Conservation (phyloP, 805 yeast genomes). For the Candida ovalis region DNA sequence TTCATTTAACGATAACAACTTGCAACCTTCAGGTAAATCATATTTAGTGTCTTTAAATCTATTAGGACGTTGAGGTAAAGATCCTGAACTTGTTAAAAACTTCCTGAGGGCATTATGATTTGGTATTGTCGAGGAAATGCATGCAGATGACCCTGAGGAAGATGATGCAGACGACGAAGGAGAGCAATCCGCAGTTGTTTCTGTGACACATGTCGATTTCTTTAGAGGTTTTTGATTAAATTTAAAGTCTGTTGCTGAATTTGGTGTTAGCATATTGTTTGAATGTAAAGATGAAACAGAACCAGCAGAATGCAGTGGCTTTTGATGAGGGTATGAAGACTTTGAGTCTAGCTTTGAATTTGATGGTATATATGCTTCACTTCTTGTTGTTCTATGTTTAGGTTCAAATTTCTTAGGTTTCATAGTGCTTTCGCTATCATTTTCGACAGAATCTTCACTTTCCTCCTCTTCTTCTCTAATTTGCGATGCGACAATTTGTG, state of each 20-base stretch:
- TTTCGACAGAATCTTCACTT: background rate
- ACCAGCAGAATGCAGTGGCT: background rate
- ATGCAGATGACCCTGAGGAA: background rate
- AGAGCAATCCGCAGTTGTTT: background rate
- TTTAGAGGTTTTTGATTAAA: slow-evolving; percentile 7
- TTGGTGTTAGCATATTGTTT: background rate
- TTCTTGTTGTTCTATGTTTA: slow-evolving; percentile 17
- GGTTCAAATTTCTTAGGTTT: slow-evolving; percentile 4
- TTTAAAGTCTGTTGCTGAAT: background rate
- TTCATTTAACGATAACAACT: slow-evolving; percentile 16
- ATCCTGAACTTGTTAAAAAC: slow-evolving; percentile 13
- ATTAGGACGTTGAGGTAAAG: slow-evolving; percentile 14
- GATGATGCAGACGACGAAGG: background rate
- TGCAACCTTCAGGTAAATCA: slow-evolving; percentile 21
- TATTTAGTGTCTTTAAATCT: slow-evolving; percentile 22
- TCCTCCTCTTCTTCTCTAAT: slow-evolving; percentile 21
- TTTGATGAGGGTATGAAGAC: background rate
- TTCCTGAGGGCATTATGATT: slow-evolving; percentile 12
- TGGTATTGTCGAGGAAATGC: background rate
- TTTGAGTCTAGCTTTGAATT: background rate
- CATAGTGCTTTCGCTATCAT: slow-evolving; percentile 2
- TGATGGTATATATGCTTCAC: slow-evolving; percentile 10
- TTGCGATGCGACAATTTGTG: slow-evolving; percentile 12
- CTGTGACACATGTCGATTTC: background rate
- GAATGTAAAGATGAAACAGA: background rate